Evolutionary conservation across 2,329 filamentous ascomycete genomes (phyloP).

Genomic region (Lecanosticta acicola): DNA sequence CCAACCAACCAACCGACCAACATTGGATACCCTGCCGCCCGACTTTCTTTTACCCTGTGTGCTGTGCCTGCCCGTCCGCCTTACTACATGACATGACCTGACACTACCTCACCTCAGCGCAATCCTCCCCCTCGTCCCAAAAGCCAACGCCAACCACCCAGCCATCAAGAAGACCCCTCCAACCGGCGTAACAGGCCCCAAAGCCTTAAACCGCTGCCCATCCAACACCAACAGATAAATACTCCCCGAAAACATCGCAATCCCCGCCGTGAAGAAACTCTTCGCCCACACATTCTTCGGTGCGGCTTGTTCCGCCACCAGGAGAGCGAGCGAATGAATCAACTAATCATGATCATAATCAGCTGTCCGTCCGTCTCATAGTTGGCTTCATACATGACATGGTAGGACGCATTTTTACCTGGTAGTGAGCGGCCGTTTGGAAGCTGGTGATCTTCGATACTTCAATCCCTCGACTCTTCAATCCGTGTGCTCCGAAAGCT

Average conservation of each 20-base stretch:
- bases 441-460: constrained; percentile 56
- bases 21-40: too few species aligned
- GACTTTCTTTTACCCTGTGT: too few species aligned
- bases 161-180: constrained; percentile 60
- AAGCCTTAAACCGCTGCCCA: constrained; percentile 52
- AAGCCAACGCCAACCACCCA: constrained; percentile 53
- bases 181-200: constrained; percentile 61
- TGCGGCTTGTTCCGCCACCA: constrained; percentile 49
- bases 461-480: constrained; percentile 57
- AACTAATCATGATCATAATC: constrained; percentile 41
- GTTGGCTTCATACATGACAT: too few species aligned
- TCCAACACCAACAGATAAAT: constrained; percentile 61
- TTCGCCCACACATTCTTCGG: constrained; percentile 51
- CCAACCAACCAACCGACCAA: too few species aligned
- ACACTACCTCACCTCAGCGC: too few species aligned
- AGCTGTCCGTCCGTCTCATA: too few species aligned
- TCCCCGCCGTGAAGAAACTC: constrained; percentile 56
- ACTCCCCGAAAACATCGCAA: constrained; percentile 62
- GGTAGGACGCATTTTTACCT: constrained; percentile 44
- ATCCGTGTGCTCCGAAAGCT: constrained; percentile 63
- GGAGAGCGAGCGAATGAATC: constrained; percentile 56
- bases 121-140: constrained; percentile 32
- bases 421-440: constrained; percentile 62
- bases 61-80: too few species aligned
- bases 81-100: too few species aligned